phyloP scores from a whole-genome alignment of 2,329 filamentous ascomycete species.

The Davidsoniella eucalypti region DNA sequence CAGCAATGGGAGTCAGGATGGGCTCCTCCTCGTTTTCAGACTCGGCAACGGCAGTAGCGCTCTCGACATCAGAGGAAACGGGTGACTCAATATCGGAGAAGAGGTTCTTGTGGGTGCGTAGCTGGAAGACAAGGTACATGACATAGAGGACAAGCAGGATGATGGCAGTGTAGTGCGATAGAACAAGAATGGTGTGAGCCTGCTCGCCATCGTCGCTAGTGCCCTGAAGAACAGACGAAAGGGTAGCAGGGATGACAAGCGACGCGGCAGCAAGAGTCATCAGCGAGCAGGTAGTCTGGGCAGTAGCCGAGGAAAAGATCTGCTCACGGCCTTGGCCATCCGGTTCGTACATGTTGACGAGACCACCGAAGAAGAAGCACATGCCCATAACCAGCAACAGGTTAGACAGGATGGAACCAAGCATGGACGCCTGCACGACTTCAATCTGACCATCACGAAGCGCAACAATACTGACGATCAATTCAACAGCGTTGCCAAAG shows the following conservation, averaged over 20 bases:
- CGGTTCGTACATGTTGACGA: constrained; percentile 40
- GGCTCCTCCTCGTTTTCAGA: constrained; percentile 22
- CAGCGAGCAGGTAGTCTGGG: constrained; percentile 58
- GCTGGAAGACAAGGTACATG: constrained; percentile 63
- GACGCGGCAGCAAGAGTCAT: constrained; percentile 64
- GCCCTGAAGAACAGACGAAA: constrained; percentile 47
- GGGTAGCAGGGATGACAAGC: constrained; percentile 60
- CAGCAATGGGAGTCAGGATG: constrained; percentile 45
- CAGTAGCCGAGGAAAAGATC: constrained; percentile 57
- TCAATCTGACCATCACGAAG: constrained; percentile 73
- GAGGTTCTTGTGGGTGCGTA: constrained; percentile 55
- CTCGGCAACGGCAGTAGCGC: constrained; percentile 27
- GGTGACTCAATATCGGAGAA: constrained; percentile 40
- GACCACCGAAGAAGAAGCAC: constrained; percentile 62
- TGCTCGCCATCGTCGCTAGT: constrained; percentile 26
- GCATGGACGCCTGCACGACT: constrained; percentile 95
- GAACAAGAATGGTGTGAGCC: constrained; percentile 43
- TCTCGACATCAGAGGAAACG: constrained; percentile 13
- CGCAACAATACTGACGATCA: constrained; percentile 83
- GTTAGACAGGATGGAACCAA: constrained; percentile 89
- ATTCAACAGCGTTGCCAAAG: constrained; percentile 64
- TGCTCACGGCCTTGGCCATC: constrained; percentile 49
- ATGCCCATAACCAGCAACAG: constrained; percentile 73
- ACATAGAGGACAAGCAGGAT: constrained; percentile 61
- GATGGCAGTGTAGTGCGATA: constrained; percentile 61